phyloP scores from a whole-genome alignment of 805 yeast genomes.

The Candida verbasci region DNA sequence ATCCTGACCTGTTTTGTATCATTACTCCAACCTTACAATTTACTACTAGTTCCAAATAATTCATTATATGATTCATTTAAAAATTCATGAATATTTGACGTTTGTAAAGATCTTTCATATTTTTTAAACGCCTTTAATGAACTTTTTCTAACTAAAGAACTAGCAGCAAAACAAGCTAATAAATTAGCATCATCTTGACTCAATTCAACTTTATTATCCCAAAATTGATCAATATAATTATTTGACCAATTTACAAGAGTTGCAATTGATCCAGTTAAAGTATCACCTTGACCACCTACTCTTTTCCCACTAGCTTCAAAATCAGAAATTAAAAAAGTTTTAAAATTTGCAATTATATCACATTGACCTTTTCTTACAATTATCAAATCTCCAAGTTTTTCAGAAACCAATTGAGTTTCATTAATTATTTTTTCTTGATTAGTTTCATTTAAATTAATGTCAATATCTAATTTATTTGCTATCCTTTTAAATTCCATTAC shows the following conservation, averaged over 20 bases:
- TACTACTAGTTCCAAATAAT: too few species aligned
- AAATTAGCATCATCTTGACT: constrained; percentile 32
- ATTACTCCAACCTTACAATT: too few species aligned
- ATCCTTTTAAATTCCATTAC: constrained; percentile 77
- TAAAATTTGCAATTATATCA: constrained; percentile 61
- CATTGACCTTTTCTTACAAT: constrained; percentile 68
- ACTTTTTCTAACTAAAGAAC: constrained; percentile 61
- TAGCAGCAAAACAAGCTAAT: constrained; percentile 70
- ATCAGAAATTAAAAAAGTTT: constrained; percentile 37
- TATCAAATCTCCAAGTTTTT: constrained; percentile 49
- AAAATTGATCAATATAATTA: constrained; percentile 54
- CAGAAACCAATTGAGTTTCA: constrained; percentile 42
- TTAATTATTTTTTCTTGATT: constrained; percentile 16
- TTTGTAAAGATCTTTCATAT: constrained; percentile 76
- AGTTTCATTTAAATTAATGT: constrained; percentile 17
- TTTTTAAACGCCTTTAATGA: constrained; percentile 58
- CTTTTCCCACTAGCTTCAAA: constrained; percentile 67
- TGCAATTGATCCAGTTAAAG: constrained; percentile 80
- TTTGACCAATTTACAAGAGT: constrained; percentile 77
- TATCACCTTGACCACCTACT: constrained; percentile 97
- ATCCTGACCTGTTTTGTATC: too few species aligned
- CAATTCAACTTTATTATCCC: constrained; percentile 39
- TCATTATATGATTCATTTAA: constrained; percentile 62
- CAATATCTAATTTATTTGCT: constrained; percentile 43
- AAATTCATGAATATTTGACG: constrained; percentile 70